A percentile compares a stretch with the other conserved stretches of the same genome.
Evolutionary conservation across 2,329 filamentous ascomycete genomes (phyloP).

Genomic region (Sporothrix phasma): DNA sequence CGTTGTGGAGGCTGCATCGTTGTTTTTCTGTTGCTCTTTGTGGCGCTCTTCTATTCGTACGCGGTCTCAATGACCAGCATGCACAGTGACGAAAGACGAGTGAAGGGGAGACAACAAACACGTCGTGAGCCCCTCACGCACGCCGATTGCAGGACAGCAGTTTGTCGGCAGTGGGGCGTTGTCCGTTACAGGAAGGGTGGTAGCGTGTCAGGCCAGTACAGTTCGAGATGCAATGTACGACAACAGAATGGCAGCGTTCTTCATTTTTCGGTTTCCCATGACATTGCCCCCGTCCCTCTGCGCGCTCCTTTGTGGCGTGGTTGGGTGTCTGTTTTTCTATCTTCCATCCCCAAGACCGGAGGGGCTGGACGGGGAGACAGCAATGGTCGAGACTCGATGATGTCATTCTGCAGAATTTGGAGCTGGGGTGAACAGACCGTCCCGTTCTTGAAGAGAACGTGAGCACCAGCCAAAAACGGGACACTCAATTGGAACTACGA

Average conservation of each 20-base stretch:
- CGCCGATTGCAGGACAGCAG: no score
- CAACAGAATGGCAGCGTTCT: no score
- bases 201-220: neutral
- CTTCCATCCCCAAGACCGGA: neutral
- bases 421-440: neutral
- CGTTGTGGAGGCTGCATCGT: neutral
- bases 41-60: neutral
- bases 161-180: neutral
- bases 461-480: neutral
- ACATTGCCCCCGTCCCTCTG: no score
- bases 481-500: no score
- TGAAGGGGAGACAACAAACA: neutral
- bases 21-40: neutral
- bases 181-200: neutral
- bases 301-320: no score
- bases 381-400: constrained; percentile 1
- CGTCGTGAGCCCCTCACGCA: no score
- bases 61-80: neutral
- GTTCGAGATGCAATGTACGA: neutral
- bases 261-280: no score
- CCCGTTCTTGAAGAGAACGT: neutral
- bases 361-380: neutral
- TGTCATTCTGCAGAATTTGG: constrained; percentile 11
- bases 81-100: constrained; percentile 8
- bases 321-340: neutral